Evolutionary conservation across 257 asterid genomes (phyloP).

Genomic region (Solanum sitiens): DNA sequence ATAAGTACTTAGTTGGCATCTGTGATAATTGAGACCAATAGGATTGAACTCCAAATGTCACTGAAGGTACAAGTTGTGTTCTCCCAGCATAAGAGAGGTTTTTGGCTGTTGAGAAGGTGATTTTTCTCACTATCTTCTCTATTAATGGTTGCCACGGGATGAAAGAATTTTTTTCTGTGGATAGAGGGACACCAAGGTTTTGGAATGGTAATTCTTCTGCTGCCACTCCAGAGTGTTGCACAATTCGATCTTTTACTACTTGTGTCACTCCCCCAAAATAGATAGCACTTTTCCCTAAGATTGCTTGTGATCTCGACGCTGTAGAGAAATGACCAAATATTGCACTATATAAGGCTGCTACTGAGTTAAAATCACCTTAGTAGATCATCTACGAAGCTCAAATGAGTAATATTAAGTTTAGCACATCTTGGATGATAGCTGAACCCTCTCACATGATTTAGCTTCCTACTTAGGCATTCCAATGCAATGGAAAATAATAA

Average conservation of each 20-base stretch:
- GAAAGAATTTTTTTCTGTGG: neutral
- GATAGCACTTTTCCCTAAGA: neutral
- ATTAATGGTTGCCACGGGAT: neutral
- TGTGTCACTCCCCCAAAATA: neutral
- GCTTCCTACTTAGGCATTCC: neutral
- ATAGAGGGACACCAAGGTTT: neutral
- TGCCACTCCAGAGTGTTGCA: neutral
- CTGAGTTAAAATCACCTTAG: neutral
- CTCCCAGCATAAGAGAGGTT: neutral
- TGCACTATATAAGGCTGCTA: neutral
- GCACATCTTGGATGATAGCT: neutral
- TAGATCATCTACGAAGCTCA: neutral
- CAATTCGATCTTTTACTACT: neutral
- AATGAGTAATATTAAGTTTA: neutral
- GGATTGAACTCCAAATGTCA: neutral
- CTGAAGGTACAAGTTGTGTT: neutral
- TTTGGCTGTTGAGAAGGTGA: neutral
- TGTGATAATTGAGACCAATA: neutral
- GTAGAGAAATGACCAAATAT: neutral
- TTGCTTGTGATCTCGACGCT: neutral
- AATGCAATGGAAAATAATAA: neutral
- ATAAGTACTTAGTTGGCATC: neutral
- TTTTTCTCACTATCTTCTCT: neutral
- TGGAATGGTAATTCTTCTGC: neutral
- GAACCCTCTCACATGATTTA: neutral